phyloP scores from a whole-genome alignment of 2,329 filamentous ascomycete genomes.

The Beauveria varroae region DNA sequence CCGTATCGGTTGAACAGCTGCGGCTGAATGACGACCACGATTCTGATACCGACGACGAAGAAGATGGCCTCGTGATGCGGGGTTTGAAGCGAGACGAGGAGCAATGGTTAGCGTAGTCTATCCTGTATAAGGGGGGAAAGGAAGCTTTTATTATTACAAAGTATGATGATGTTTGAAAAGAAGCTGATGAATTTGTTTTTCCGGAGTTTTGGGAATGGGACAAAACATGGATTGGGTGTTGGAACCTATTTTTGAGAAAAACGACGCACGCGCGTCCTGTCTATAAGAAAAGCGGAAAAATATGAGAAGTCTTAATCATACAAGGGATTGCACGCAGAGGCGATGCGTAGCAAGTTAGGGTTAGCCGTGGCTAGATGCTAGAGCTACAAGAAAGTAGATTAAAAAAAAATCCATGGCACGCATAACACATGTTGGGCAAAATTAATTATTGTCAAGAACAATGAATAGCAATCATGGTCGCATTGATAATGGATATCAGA shows the following conservation, averaged over 20 bases:
- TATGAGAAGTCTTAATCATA: background rate
- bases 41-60: constrained; percentile 43
- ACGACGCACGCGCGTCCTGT: background rate
- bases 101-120: constrained; percentile 44
- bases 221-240: background rate
- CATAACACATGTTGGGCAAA: too few species aligned
- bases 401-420: too few species aligned
- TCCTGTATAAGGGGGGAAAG: background rate
- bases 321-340: background rate
- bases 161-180: constrained; percentile 1
- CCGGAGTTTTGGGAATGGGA: constrained; percentile 6
- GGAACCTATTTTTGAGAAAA: background rate
- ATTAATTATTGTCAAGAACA: too few species aligned
- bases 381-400: background rate
- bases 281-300: background rate
- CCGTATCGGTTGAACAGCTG: constrained; percentile 31
- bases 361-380: background rate
- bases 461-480: too few species aligned
- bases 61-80: constrained; percentile 52
- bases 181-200: constrained; percentile 10
- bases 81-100: constrained; percentile 50
- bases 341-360: background rate
- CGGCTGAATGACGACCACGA: constrained; percentile 35
- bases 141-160: background rate
- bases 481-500: too few species aligned